Percentiles rank a stretch among this genome's conserved stretches.
Evolutionary conservation across 768 basidiomycete species (phyloP).

Genomic region (Trametes punicea): DNA sequence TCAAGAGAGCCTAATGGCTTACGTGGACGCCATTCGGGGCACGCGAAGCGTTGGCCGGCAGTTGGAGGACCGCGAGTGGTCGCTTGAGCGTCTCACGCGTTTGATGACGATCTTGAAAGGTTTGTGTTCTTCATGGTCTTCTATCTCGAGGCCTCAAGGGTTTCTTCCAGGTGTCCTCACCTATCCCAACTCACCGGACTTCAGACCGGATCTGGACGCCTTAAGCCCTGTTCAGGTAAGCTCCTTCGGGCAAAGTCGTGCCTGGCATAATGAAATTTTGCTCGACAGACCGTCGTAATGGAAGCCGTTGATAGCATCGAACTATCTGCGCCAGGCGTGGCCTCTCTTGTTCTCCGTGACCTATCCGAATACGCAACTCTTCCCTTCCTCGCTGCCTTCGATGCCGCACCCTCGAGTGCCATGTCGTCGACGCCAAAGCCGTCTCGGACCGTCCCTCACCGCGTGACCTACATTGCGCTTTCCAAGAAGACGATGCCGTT

Average conservation of each 20-base stretch:
- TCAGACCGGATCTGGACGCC: slow-evolving; percentile 81
- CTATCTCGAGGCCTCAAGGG: background rate
- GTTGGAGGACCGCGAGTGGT: slow-evolving; percentile 59
- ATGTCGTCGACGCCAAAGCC: background rate
- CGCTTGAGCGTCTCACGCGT: slow-evolving; percentile 55
- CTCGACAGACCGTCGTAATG: slow-evolving; percentile 63
- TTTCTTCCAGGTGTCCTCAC: slow-evolving; percentile 59
- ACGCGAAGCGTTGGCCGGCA: slow-evolving; percentile 49
- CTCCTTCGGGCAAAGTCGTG: background rate
- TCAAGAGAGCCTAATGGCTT: slow-evolving; percentile 83
- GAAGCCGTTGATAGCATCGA: slow-evolving; percentile 68
- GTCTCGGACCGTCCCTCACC: slow-evolving; percentile 41
- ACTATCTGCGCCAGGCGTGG: slow-evolving; percentile 53
- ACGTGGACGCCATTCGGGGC: slow-evolving; percentile 67
- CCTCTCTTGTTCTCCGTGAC: slow-evolving; percentile 78
- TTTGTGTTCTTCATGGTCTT: slow-evolving; percentile 20
- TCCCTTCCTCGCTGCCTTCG: slow-evolving; percentile 82
- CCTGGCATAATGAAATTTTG: slow-evolving; percentile 12
- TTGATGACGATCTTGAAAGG: slow-evolving; percentile 82
- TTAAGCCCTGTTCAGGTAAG: slow-evolving; percentile 77
- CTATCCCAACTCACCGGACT: slow-evolving; percentile 80
- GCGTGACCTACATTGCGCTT: slow-evolving; percentile 87
- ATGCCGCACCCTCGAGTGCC: slow-evolving; percentile 28
- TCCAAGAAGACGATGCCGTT: slow-evolving; percentile 85
- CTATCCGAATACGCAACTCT: slow-evolving; percentile 82